Percentiles rank a stretch among this genome's conserved stretches.
Evolutionary conservation across 2,329 filamentous ascomycete species (phyloP).

Genomic region (Scleromitrula shiraiana): DNA sequence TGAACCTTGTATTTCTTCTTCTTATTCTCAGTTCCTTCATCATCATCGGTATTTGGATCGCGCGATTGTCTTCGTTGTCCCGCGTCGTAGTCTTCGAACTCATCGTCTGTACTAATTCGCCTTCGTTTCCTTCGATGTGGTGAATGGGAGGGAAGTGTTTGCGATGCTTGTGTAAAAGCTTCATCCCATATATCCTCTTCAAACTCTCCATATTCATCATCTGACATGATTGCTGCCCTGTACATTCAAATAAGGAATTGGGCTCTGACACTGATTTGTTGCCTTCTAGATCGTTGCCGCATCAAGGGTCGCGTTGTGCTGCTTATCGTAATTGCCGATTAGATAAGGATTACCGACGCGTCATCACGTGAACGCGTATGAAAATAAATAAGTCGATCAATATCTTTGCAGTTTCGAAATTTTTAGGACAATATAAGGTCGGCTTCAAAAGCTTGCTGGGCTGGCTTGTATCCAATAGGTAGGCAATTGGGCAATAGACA

Average conservation of each 20-base stretch:
- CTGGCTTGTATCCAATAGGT: no score
- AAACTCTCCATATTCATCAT: constrained; percentile 11
- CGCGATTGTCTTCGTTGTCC: constrained; percentile 11
- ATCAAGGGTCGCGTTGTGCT: not conserved
- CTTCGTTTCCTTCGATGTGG: constrained; percentile 7
- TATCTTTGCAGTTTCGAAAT: no score
- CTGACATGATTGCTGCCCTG: constrained; percentile 2
- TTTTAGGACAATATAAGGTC: no score
- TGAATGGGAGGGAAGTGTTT: constrained; percentile 5
- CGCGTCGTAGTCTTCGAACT: not conserved
- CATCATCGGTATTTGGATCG: constrained; percentile 13
- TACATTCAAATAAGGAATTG: not conserved
- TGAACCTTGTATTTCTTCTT: constrained; percentile 28
- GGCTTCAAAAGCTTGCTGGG: no score
- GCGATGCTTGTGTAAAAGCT: constrained; percentile 10
- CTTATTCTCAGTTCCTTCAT: constrained; percentile 19
- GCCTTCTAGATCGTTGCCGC: not conserved
- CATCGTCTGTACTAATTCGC: constrained; percentile 2
- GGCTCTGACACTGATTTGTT: not conserved
- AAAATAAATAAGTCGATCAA: no score
- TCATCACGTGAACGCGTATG: not conserved
- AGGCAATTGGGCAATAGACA: no score
- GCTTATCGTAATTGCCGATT: constrained; percentile 3
- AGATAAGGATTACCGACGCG: not conserved
- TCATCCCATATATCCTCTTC: constrained; percentile 7